Base-by-base conservation (phyloP, 495 filamentous ascomycete species). In the Penicillium riverlandense region DNA sequence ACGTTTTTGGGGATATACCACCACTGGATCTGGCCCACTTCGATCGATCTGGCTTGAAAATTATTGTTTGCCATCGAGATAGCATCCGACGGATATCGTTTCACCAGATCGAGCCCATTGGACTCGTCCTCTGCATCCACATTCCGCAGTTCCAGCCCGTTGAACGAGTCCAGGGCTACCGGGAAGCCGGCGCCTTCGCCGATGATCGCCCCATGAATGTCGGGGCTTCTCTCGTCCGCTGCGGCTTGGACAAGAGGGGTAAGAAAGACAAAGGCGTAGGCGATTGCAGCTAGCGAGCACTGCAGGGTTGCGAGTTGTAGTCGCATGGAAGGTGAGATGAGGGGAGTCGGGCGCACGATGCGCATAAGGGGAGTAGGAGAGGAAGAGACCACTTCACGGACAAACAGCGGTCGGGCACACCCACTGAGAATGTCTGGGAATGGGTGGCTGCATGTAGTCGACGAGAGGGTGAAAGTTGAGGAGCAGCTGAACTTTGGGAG, bases 231-330 rank as follows among this genome's bases (percentile, higher is more conserved):
- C 40, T 76, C 66, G 36, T 22, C 22, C 22, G 22, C 22, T 22
- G 22, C 22, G 42, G 74, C 72, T 16, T 86, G 54, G 30, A 68
- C 58, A 44, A 82, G 48, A 30, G 82, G 53, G 36, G 22, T 22
- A 22, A 4, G 22, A 6, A 22, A 22, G 22, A 76, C 57, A 29
- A 77, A 75, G 34, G 77, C 75, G 57, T 74, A 61, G 47, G 82
- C 50, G 29, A 77, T 83, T 56, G 83, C 82, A 60, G 74, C 78
- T 50, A 89, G 66, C 51, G 79, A 80, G 63, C 78, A 83, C 72
- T 85, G 83, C 48, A 85, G 66, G 48, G 74, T 78, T 57, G 76
- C 78, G 50, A 78, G 70, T 54, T 78, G 72, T 29, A 58, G 68
- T 59, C 67, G 79, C 82, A 86, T 86, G 58, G 58, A 62, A 54